A percentile compares a stretch with the other conserved stretches of the same genome.
Evolutionary conservation across 345 rosid genomes (phyloP).

Genomic region (Lenwebbia sp.): DNA sequence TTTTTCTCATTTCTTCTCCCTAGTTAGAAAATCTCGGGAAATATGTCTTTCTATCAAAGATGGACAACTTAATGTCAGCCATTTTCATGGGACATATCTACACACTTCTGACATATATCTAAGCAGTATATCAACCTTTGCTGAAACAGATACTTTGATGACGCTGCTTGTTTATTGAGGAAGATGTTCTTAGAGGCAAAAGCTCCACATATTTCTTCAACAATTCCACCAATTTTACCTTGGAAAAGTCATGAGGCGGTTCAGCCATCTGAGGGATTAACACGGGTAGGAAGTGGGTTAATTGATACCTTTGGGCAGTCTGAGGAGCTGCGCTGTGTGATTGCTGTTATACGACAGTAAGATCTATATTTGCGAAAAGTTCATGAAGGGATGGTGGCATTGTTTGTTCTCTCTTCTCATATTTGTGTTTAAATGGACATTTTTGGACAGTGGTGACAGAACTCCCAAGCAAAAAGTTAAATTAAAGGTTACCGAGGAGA

Average conservation of each 20-base stretch:
- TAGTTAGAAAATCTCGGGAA: neutral
- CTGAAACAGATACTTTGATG: constrained; percentile 76
- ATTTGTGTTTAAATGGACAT: neutral
- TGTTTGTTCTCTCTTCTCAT: neutral
- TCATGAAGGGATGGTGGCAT: neutral
- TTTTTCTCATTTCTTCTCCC: neutral
- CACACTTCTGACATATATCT: neutral
- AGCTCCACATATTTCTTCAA: constrained; percentile 97
- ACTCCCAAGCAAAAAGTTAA: constrained; percentile 99
- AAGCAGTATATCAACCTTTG: neutral
- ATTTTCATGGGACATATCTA: neutral
- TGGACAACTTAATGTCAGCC: neutral
- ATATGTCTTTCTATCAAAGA: neutral
- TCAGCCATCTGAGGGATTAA: constrained; percentile 71
- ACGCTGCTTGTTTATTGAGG: constrained; percentile 92
- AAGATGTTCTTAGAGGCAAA: constrained; percentile 97
- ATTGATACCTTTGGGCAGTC: constrained; percentile 91
- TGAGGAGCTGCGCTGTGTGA: constrained; percentile 98
- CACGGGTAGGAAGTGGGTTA: constrained; percentile 96
- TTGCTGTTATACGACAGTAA: constrained; percentile 92
- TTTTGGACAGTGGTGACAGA: constrained; percentile 80
- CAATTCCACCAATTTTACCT: constrained; percentile 79
- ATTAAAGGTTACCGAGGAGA: constrained; percentile 96
- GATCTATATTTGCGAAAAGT: constrained; percentile 8
- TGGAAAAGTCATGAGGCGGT: constrained; percentile 88